These are phyloP conservation scores for Oryza meridionalis DNA, from an alignment of 176 grass and related monocot genomes.

Conservation along the genomic window DNA sequence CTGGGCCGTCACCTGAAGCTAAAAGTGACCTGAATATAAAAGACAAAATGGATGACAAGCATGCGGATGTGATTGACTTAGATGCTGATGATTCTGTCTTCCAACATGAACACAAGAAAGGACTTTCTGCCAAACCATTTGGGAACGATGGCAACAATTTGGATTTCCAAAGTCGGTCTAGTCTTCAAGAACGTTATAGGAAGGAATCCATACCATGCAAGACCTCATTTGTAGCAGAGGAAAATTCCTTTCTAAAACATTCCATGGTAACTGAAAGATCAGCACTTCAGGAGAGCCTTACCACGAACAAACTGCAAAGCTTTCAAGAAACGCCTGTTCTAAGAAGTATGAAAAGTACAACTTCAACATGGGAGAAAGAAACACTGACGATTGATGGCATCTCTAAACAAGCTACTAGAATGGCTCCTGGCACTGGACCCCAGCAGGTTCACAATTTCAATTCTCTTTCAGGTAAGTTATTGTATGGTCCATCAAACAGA, in stretches of 20 bases:
- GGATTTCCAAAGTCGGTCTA: constrained; percentile 5
- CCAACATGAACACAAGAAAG: constrained; percentile 13
- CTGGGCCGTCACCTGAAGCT: constrained; percentile 8
- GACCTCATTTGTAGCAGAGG: constrained; percentile 14
- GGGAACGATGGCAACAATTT: constrained; percentile 2
- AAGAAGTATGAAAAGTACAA: constrained; percentile 35
- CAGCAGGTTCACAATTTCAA: constrained; percentile 55
- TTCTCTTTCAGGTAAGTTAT: constrained; percentile 60
- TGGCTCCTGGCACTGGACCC: constrained; percentile 43
- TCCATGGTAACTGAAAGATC: constrained; percentile 22
- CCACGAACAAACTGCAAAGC: constrained; percentile 20
- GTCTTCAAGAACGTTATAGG: constrained; percentile 20
- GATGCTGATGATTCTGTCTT: constrained; percentile 34
- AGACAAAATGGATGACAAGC: constrained; percentile 17
- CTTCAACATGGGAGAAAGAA: constrained; percentile 59
- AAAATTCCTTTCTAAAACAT: constrained; percentile 21
- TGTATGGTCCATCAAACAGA: not conserved
- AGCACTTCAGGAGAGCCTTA: constrained; percentile 32
- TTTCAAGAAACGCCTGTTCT: constrained; percentile 26
- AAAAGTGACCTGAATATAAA: constrained; percentile 30
- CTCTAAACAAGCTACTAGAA: constrained; percentile 55
- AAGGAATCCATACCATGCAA: constrained; percentile 7
- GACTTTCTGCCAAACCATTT: constrained; percentile 30
- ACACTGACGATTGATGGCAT: constrained; percentile 62
- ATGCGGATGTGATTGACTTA: constrained; percentile 44